Conservation (phyloP, 441 rosid genomes). For the Bocquillonia castaneifolia region DNA sequence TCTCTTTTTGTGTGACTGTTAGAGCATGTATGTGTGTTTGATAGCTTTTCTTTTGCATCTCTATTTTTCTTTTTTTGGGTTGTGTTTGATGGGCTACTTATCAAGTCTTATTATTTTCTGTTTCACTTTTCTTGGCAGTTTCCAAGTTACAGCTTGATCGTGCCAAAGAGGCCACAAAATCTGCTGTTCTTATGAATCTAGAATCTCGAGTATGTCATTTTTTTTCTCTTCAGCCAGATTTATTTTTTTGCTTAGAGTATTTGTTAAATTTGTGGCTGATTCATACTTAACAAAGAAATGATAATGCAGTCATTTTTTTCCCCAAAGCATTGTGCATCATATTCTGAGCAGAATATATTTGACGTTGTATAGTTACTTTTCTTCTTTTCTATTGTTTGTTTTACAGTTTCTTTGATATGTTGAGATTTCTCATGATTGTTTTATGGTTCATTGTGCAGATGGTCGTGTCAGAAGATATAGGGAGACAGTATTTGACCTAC, state of each 20-base stretch:
- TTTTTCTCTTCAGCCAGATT: not conserved
- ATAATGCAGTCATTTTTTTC: not conserved
- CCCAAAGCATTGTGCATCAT: not conserved
- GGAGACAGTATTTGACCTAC: constrained; percentile 80
- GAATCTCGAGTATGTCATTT: constrained; percentile 74
- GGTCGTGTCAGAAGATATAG: constrained; percentile 76
- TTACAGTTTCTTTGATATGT: not conserved
- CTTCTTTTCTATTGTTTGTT: not conserved
- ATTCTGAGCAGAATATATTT: not conserved
- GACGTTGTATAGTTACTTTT: not conserved
- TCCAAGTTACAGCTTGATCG: constrained; percentile 56
- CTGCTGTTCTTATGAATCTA: constrained; percentile 83
- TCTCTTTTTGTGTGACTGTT: not conserved
- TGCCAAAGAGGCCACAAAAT: constrained; percentile 71
- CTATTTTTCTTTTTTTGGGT: not conserved
- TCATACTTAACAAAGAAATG: not conserved
- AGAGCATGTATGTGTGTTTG: not conserved
- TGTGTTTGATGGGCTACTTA: not conserved
- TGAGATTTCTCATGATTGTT: constrained; percentile 7
- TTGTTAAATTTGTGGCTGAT: not conserved
- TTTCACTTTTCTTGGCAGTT: constrained; percentile 38
- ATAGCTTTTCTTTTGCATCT: not conserved
- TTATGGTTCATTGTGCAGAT: constrained; percentile 37
- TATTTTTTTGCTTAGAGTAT: not conserved
- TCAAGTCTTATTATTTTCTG: not conserved